Conservation (phyloP, 2,329 filamentous ascomycete genomes). For the Cyanodermella asteris region DNA sequence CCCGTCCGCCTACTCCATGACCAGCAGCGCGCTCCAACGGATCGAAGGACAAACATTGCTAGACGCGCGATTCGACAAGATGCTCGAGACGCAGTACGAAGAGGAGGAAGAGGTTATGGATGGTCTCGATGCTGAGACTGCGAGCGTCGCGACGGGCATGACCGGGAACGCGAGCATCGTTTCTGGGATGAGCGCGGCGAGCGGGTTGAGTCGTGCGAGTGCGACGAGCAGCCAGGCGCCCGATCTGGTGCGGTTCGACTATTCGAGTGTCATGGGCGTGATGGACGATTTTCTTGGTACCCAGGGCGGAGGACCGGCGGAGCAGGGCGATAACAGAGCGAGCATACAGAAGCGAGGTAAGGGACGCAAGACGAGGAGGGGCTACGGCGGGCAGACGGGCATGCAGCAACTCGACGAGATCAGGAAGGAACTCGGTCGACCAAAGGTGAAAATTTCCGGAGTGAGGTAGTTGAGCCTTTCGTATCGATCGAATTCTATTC, state of each 20-base stretch:
- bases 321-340: slow-evolving; percentile 18
- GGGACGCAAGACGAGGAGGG: slow-evolving; percentile 22
- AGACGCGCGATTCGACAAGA: slow-evolving; percentile 76
- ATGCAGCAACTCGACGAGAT: slow-evolving; percentile 84
- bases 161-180: slow-evolving; percentile 20
- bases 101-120: slow-evolving; percentile 32
- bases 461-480: too few relatives aligned
- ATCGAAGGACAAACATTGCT: slow-evolving; percentile 72
- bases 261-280: slow-evolving; percentile 69
- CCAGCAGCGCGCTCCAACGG: slow-evolving; percentile 62
- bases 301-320: too few relatives aligned
- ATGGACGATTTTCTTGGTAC: slow-evolving; percentile 83
- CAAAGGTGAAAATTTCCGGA: too few relatives aligned
- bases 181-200: slow-evolving; percentile 16
- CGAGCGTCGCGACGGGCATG: slow-evolving; percentile 22
- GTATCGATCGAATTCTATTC: too few relatives aligned
- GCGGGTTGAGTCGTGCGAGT: slow-evolving; percentile 37
- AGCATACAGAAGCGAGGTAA: slow-evolving; percentile 20
- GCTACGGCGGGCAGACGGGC: slow-evolving; percentile 55
- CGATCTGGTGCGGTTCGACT: slow-evolving; percentile 35
- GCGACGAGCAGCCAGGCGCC: slow-evolving; percentile 41
- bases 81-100: slow-evolving; percentile 61
- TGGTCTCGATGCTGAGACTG: too few relatives aligned
- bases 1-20: slow-evolving; percentile 77
- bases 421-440: slow-evolving; percentile 54